Base-by-base conservation (phyloP, 345 rosid species). In the Rhodomyrtus tomentosa region DNA sequence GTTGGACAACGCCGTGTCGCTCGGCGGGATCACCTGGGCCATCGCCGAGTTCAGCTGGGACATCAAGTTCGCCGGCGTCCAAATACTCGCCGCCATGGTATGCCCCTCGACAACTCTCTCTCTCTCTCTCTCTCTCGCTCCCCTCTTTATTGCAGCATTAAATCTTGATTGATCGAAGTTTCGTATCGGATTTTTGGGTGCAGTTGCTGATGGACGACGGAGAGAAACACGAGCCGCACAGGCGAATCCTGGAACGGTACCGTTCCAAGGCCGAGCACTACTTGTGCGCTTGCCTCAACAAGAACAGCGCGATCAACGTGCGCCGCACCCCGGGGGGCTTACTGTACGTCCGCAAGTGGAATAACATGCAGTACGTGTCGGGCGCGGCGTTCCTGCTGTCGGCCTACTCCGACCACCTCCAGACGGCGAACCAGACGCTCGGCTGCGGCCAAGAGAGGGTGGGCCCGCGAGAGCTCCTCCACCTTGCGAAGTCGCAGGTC, bases 31-130 rank as follows among this genome's bases (percentile, higher is more conserved):
- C 89, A 90, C 92, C 86, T 94, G 95, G 95, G 88, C 94, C 87
- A 90, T 94, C 14, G 86, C 92, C 20, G 95, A 94, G 82, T 94
- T 94, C 79, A 94, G 97, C 88, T 94, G 97, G 97, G 97, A 94
- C 85, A 89, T 94, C 81, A 94, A 94, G 89, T 93, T 86, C 80
- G 90, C 94, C 36, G 95, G 92, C 38, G 58, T 94, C 56, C 96
- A 94, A 81, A 82, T 90, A 86, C 53, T 94, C 7, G 91, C 92
- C 86, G 91, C 95, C 32, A 91, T 83, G 92, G 93, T 92, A 85
- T 53, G 50, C 38, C 38, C 4, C 18, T 16, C 0, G 20, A 21
- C 2, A n/a, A n/a, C 18, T 16, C 25, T 27, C 51, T 40, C 29
- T 45, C 56, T 50, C n/a, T 52, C 56, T 14, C 1, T 40, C 42